Conservation (phyloP, 768 basidiomycete genomes). For the Collybiopsis confluens region DNA sequence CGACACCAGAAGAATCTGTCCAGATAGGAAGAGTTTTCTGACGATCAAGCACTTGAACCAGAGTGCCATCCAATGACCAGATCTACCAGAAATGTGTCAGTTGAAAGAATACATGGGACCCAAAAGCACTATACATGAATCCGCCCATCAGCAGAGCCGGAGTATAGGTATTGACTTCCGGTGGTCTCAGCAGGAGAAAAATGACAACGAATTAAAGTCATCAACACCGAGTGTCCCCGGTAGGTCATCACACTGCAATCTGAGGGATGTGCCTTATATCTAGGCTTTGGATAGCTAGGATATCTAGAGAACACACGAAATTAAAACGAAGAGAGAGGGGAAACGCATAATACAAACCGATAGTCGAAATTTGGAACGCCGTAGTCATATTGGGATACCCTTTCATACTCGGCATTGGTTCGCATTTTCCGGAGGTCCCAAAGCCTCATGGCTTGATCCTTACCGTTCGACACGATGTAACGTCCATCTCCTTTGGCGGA, state of each 20-base stretch:
- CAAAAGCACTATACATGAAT: conserved; percentile 60
- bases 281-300: conserved; percentile 62
- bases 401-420: conserved; percentile 63
- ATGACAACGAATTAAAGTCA: conserved; percentile 93
- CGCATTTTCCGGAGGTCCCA: conserved; percentile 97
- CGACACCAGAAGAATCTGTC: conserved; percentile 63
- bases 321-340: neutral
- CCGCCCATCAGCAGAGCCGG: conserved; percentile 81
- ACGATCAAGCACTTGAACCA: conserved; percentile 83
- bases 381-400: conserved; percentile 43
- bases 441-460: conserved; percentile 86
- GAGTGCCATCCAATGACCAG: conserved; percentile 88
- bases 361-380: conserved; percentile 73
- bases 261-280: conserved; percentile 63
- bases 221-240: conserved; percentile 83
- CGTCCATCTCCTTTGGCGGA: conserved; percentile 95
- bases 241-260: conserved; percentile 97
- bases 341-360: conserved; percentile 43
- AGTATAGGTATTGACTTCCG: conserved; percentile 90
- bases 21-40: conserved; percentile 65
- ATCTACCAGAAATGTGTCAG: conserved; percentile 48
- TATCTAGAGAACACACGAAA: conserved; percentile 35
- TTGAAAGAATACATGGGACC: conserved; percentile 3
- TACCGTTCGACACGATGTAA: conserved; percentile 93
- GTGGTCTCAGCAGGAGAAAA: conserved; percentile 94